Evolutionary conservation across 2,329 filamentous ascomycete species (phyloP), one percentile per base, ranked within the genome.

Genomic region (Graphilbum sp.): DNA sequence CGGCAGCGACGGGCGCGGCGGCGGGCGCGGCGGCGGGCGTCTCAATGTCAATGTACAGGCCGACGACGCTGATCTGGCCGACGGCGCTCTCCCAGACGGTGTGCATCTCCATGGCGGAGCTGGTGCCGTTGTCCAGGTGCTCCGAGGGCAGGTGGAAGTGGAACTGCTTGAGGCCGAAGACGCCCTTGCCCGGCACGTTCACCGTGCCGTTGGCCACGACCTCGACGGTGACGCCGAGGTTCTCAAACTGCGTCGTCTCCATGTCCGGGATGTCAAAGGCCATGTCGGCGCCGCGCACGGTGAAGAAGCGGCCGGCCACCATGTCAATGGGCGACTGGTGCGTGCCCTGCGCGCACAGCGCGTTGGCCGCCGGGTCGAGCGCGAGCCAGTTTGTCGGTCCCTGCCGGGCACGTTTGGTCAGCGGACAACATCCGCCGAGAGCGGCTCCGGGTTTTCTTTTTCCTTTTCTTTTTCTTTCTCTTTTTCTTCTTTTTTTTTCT

Each of bases 241-340:
- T 73, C 53, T 72, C 66, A 39, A 73, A 69, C 29, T 61, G 57
- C 35, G 64, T 61, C 33, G 56, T 53, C 16, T 50, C 49, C 34
- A 56, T 53, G 48, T 56, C 61, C 32, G 64, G 59, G 37, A 72
- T 56, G 25, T 54, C 46, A 39, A 59, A 54, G 49, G 46, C 39
- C 5, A 59, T 23, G n/a, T 59, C 46, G 25, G 50, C 45, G 32
- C 50, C 52, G 10, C 52, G 37, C 8, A 58, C 45, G 27, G 55
- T 37, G 20, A 49, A 50, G 41, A 59, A 61, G 23, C 50, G 46
- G n/a, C 50, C 57, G 4, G 46, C 47, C 6, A 51, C 51, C 60
- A 63, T 61, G 52, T 73, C 64, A 54, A 77, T 75, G 30, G 72
- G 72, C 0, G 69, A 74, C 52, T 76, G 72, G 24, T 58, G 57